phyloP scores from a whole-genome alignment of 2,329 filamentous ascomycete genomes.

The Phialemoniopsis sp. region DNA sequence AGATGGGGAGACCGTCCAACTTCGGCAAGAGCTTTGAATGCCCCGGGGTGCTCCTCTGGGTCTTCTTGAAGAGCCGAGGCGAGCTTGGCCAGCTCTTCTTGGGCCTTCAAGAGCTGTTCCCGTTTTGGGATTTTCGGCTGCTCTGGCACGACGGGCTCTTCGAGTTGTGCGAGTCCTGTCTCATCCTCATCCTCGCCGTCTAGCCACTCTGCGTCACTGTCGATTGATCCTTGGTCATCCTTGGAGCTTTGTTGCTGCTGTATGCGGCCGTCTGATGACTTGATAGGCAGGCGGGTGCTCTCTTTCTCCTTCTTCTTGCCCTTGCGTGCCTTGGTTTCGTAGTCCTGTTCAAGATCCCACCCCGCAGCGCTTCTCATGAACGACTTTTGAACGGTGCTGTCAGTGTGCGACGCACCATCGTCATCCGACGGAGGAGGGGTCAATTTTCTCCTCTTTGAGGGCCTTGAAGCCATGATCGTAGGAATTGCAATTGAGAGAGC shows the following conservation, averaged over 20 bases:
- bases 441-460: conserved; percentile 54
- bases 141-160: conserved; percentile 31
- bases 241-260: conserved; percentile 47
- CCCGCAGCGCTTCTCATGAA: conserved; percentile 72
- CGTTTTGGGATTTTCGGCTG: conserved; percentile 66
- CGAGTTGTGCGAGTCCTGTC: conserved; percentile 31
- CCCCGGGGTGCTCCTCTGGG: conserved; percentile 81
- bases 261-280: conserved; percentile 72
- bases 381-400: conserved; percentile 44
- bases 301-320: conserved; percentile 69
- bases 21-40: conserved; percentile 73
- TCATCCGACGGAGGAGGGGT: conserved; percentile 43
- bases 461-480: conserved; percentile 39
- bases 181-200: conserved; percentile 53
- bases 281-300: conserved; percentile 76
- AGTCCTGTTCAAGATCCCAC: conserved; percentile 91
- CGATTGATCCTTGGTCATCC: conserved; percentile 54
- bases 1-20: conserved; percentile 66
- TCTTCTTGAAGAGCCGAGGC: conserved; percentile 82
- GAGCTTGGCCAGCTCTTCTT: conserved; percentile 86
- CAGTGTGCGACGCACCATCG: conserved; percentile 28
- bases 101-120: conserved; percentile 79
- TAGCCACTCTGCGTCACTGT: conserved; percentile 61
- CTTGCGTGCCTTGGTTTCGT: conserved; percentile 77
- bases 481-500: conserved; percentile 10